These are phyloP conservation scores for Eremochloa ophiuroides DNA, from an alignment of 176 grass and related monocot genomes.

Conservation along the genomic window DNA sequence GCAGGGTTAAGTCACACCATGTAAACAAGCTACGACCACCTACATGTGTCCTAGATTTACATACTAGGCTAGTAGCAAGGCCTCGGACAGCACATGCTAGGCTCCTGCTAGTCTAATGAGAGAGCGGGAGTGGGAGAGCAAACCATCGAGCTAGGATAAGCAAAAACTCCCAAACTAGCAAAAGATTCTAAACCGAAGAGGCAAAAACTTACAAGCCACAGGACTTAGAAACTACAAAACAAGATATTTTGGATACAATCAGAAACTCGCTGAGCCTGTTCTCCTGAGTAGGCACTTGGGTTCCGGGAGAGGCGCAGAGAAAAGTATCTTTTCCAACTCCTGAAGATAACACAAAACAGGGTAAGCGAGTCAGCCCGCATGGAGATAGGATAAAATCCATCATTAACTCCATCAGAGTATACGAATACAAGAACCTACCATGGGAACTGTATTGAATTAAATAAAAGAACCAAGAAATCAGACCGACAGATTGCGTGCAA, in stretches of 20 bases:
- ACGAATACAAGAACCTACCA: neutral
- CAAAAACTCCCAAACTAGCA: slow-evolving; percentile 35
- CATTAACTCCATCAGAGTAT: neutral
- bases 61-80: slow-evolving; percentile 39
- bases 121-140: neutral
- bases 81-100: slow-evolving; percentile 26
- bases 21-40: slow-evolving; percentile 25
- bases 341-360: slow-evolving; percentile 31
- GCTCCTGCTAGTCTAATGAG: slow-evolving; percentile 36
- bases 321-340: slow-evolving; percentile 79
- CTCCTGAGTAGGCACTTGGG: slow-evolving; percentile 85
- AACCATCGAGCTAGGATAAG: slow-evolving; percentile 22
- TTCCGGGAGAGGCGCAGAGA: slow-evolving; percentile 36
- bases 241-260: slow-evolving; percentile 39
- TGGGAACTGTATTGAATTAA: neutral
- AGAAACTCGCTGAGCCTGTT: slow-evolving; percentile 69
- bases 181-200: slow-evolving; percentile 34
- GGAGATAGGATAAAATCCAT: neutral
- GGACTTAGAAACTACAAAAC: slow-evolving; percentile 40
- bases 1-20: slow-evolving; percentile 11
- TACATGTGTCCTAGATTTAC: slow-evolving; percentile 36
- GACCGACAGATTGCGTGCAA: neutral
- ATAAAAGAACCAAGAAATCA: neutral
- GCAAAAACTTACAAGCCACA: slow-evolving; percentile 42
- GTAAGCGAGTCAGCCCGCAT: neutral